Evolutionary conservation across 805 yeast genomes (phyloP).

Genomic region (Saturnispora gosingensis): DNA sequence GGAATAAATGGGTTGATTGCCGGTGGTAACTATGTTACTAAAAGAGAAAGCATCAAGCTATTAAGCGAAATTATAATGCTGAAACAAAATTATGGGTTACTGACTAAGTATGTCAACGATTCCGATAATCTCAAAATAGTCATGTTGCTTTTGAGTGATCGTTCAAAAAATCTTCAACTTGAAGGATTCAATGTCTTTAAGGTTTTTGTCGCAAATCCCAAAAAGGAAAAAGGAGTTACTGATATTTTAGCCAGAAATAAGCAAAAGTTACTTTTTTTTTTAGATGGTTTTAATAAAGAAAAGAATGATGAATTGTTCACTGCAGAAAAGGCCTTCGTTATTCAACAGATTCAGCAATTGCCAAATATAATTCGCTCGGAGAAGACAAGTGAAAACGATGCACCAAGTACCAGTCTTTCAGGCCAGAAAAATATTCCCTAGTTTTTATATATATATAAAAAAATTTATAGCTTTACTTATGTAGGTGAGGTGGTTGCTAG

Average conservation of each 20-base stretch:
- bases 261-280: slow-evolving; percentile 60
- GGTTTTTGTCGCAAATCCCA: slow-evolving; percentile 93
- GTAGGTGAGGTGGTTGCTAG: neutral
- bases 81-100: slow-evolving; percentile 59
- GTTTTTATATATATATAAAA: neutral
- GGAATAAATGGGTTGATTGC: slow-evolving; percentile 62
- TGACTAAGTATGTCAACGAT: slow-evolving; percentile 69
- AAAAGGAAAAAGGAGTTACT: slow-evolving; percentile 65
- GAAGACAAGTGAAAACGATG: slow-evolving; percentile 5
- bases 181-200: slow-evolving; percentile 93
- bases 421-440: neutral
- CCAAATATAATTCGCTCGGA: slow-evolving; percentile 42
- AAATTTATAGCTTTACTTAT: neutral
- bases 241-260: slow-evolving; percentile 82
- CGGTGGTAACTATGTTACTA: slow-evolving; percentile 80
- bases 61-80: slow-evolving; percentile 63
- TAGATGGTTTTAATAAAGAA: slow-evolving; percentile 54
- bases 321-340: slow-evolving; percentile 75
- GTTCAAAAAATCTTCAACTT: slow-evolving; percentile 76
- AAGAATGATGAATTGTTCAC: slow-evolving; percentile 49
- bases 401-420: neutral
- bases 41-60: slow-evolving; percentile 78
- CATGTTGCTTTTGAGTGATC: slow-evolving; percentile 81
- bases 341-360: slow-evolving; percentile 60
- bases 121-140: slow-evolving; percentile 76